Evolutionary conservation across 257 asterid species (phyloP).

Genomic region (Cruciata laevipes): DNA sequence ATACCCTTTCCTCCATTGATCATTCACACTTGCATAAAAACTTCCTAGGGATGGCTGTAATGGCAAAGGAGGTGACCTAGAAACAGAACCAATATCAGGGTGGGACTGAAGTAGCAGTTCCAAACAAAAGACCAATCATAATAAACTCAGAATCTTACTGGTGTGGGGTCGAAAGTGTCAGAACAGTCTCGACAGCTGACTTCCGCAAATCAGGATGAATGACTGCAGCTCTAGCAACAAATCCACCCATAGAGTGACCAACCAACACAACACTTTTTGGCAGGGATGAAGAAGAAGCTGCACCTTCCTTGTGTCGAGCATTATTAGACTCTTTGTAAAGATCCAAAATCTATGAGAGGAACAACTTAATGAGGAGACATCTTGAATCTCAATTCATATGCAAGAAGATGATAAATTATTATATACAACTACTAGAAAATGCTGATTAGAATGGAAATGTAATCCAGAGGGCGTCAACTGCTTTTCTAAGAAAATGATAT

Average conservation of each 20-base stretch:
- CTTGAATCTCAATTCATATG: background rate
- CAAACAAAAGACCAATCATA: constrained; percentile 11
- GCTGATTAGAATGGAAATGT: background rate
- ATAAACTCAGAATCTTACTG: constrained; percentile 45
- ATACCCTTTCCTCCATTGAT: constrained; percentile 86
- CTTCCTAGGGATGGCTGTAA: constrained; percentile 94
- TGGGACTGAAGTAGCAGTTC: constrained; percentile 17
- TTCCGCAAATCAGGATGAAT: constrained; percentile 85
- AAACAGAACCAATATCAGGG: constrained; percentile 17
- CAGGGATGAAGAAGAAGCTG: constrained; percentile 45
- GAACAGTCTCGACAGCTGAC: constrained; percentile 79
- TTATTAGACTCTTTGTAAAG: constrained; percentile 62
- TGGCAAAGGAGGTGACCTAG: constrained; percentile 87
- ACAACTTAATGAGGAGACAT: background rate
- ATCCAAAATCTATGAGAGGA: constrained; percentile 61
- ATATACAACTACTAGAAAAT: background rate
- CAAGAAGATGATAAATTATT: background rate
- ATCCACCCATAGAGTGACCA: constrained; percentile 99
- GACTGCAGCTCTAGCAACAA: constrained; percentile 94
- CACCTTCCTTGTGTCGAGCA: constrained; percentile 63
- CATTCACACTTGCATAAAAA: constrained; percentile 66
- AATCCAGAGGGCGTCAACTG: background rate
- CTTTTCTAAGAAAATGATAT: background rate
- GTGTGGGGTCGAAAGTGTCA: constrained; percentile 95
- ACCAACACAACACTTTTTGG: constrained; percentile 88